Evolutionary conservation across 2,329 filamentous ascomycete species (phyloP).

Genomic region (Botryosphaeria dothidea): DNA sequence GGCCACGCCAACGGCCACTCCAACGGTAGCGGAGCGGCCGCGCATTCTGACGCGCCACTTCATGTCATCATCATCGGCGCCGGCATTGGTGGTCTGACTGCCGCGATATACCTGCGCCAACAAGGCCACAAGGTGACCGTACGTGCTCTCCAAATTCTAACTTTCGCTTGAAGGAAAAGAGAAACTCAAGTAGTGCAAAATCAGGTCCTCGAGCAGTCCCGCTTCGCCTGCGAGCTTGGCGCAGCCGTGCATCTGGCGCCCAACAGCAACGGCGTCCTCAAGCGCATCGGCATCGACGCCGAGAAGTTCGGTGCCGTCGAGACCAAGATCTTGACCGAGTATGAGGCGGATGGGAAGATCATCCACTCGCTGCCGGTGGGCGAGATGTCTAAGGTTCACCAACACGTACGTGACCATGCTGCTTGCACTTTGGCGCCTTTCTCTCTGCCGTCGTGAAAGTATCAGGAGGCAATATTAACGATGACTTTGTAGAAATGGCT

Average conservation of each 20-base stretch:
- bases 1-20: background rate
- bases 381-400: background rate
- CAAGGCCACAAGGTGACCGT: conserved; percentile 50
- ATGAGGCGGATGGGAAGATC: background rate
- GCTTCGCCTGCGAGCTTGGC: conserved; percentile 57
- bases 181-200: background rate
- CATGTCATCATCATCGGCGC: conserved; percentile 43
- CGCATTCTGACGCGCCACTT: background rate
- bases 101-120: conserved; percentile 55
- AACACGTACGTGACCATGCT: background rate
- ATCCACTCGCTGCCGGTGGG: background rate
- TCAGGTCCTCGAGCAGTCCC: conserved; percentile 59
- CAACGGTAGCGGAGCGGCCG: background rate
- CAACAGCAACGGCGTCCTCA: conserved; percentile 61
- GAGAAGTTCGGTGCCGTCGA: conserved; percentile 37
- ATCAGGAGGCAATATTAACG: too few species aligned
- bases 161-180: background rate
- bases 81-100: conserved; percentile 56
- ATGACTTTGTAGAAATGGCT: conserved; percentile 5
- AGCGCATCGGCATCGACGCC: conserved; percentile 45
- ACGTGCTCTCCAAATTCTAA: background rate
- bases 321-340: conserved; percentile 2
- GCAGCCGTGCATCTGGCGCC: conserved; percentile 64
- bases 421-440: too few species aligned
- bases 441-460: too few species aligned